Evolutionary conservation across 495 filamentous ascomycete species (phyloP).

Genomic region (Neurospora tetraspora): DNA sequence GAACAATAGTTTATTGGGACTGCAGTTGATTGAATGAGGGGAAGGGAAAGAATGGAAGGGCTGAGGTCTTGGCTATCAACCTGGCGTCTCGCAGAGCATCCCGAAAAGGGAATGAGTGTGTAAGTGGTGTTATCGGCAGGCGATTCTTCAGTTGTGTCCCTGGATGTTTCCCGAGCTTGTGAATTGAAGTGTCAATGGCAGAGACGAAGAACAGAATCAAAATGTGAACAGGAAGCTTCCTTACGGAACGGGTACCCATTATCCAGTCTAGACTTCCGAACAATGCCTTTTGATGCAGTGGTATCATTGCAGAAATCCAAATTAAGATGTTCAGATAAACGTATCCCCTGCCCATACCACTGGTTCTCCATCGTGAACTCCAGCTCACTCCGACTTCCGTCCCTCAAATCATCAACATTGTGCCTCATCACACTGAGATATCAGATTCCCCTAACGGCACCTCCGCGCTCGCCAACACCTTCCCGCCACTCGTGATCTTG

Average conservation of each 20-base stretch:
- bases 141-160: background rate
- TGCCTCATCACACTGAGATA: background rate
- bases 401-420: background rate
- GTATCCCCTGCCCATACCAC: background rate
- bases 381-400: background rate
- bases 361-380: background rate
- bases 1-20: background rate
- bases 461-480: conserved; percentile 1
- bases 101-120: background rate
- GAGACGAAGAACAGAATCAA: accelerated
- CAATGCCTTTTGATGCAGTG: background rate
- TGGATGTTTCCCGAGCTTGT: background rate
- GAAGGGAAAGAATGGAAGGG: background rate
- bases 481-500: conserved; percentile 13
- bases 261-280: background rate
- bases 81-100: background rate
- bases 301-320: background rate
- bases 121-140: background rate
- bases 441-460: conserved; percentile 1
- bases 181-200: background rate
- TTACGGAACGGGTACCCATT: background rate
- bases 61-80: background rate
- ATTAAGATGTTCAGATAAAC: background rate
- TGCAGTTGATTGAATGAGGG: background rate
- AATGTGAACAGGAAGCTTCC: background rate